phyloP scores from a whole-genome alignment of 2,329 filamentous ascomycete species.

The Bipolaris oryzae region DNA sequence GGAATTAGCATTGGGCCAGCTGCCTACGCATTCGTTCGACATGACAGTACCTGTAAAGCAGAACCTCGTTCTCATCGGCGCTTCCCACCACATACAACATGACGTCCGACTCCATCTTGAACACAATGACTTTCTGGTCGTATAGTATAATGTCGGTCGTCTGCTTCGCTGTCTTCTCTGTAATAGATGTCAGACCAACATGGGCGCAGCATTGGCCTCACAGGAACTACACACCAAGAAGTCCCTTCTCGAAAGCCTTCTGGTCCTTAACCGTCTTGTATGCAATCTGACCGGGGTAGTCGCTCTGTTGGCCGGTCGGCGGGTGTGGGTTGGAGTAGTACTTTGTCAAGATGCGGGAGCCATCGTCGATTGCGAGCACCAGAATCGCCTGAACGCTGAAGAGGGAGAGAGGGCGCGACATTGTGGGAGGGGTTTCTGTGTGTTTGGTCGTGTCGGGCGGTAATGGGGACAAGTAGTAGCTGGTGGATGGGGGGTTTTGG shows the following conservation, averaged over 20 bases:
- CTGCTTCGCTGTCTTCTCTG: constrained; percentile 91
- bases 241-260: constrained; percentile 94
- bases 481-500: constrained; percentile 26
- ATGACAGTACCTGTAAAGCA: constrained; percentile 72
- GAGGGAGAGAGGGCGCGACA: constrained; percentile 61
- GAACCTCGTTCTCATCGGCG: constrained; percentile 93
- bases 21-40: neutral
- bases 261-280: constrained; percentile 92
- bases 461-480: constrained; percentile 16
- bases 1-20: constrained; percentile 16
- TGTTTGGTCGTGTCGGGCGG: constrained; percentile 2
- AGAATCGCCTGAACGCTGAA: constrained; percentile 61
- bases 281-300: constrained; percentile 71
- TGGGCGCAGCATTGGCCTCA: constrained; percentile 65
- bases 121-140: constrained; percentile 94
- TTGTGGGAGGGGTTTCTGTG: constrained; percentile 29
- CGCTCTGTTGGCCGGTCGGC: constrained; percentile 64
- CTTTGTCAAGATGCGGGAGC: constrained; percentile 89
- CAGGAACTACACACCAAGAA: constrained; percentile 71
- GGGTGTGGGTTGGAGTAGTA: constrained; percentile 80
- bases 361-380: constrained; percentile 74
- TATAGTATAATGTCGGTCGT: constrained; percentile 96
- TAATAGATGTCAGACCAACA: constrained; percentile 23
- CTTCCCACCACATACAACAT: constrained; percentile 93
- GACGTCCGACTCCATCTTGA: constrained; percentile 97